phyloP scores from a whole-genome alignment of 2,329 filamentous ascomycete genomes.

The Aspergillus sp. region DNA sequence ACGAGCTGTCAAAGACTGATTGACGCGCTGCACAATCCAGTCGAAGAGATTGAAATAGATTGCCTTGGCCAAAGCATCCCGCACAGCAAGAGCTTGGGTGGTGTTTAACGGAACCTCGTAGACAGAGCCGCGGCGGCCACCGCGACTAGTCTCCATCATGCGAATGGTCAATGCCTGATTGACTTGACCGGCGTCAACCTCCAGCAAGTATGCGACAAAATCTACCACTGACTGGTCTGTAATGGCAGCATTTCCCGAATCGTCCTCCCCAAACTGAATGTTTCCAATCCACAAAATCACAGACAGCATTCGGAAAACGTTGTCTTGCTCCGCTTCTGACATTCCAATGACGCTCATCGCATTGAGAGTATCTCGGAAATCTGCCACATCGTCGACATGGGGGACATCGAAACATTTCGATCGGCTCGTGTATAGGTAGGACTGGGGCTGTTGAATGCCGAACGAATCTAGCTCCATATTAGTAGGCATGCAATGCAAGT shows the following conservation, averaged over 20 bases:
- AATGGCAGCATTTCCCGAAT: constrained; percentile 83
- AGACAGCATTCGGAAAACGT: constrained; percentile 93
- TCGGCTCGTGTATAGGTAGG: constrained; percentile 88
- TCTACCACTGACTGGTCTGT: constrained; percentile 88
- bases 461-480: constrained; percentile 61
- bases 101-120: constrained; percentile 80
- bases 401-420: constrained; percentile 94
- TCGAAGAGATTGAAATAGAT: constrained; percentile 98
- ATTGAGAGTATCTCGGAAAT: constrained; percentile 85
- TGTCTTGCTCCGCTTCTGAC: constrained; percentile 83
- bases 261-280: constrained; percentile 84
- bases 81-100: constrained; percentile 79
- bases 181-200: constrained; percentile 77
- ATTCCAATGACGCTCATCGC: constrained; percentile 96
- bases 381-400: constrained; percentile 86
- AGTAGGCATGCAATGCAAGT: constrained; percentile 8
- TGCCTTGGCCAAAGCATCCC: constrained; percentile 90
- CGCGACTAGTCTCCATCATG: constrained; percentile 71
- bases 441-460: constrained; percentile 86
- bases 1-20: constrained; percentile 78
- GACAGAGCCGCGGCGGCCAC: constrained; percentile 64
- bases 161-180: constrained; percentile 87
- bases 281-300: constrained; percentile 94
- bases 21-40: constrained; percentile 94
- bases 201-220: constrained; percentile 89